Base-by-base conservation (phyloP, 140 eudicot species). In the Stevia rebaudiana region DNA sequence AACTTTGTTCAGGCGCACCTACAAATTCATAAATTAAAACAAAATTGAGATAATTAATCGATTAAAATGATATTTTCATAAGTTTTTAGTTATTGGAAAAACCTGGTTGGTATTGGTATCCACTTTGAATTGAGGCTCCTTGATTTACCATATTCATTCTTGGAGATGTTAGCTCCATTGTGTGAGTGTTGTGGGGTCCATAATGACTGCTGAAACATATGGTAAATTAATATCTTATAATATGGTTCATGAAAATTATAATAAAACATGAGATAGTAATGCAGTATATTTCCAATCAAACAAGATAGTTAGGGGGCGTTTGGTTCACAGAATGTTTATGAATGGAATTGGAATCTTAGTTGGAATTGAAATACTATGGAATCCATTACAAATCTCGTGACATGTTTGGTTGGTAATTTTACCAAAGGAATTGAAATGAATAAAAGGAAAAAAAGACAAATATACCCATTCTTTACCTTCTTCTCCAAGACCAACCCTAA, bases 141-240 rank as follows among this genome's bases (percentile, higher is more conserved):
- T 76, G 84, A 66, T 72, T 74, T 67, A 80, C 87, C 46, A 79
- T 77, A 74, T 61, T 75, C 33, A 79, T 47, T 77, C 86, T 82
- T 56, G 94, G 97, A 42, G 95, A 86, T 51, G 77, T 24, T 70
- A 84, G 83, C 69, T 86, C 95, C 76, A 73, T 65, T 55, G 70
- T 23, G 60, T 59, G 65, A 43, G 73, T 24, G 62, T 76, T 76
- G 73, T 73, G 78, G 62, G 67, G 63, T 16, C 82, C 81, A 75
- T 77, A 35, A 16, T 80, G 71, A 78, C 88, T 83, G 85, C 56
- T 60, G 65, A 61, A 78, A 60, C 63, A 72, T 43, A 63, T n/a
- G 70, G 54, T 51, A 63, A 63, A 57, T 57, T 79, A 21, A 37
- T 35, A 59, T 59, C 13, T 48, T 21, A 70, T 40, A 17, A 61